phyloP scores from a whole-genome alignment of 345 rosid species.

The Microthlaspi erraticum region DNA sequence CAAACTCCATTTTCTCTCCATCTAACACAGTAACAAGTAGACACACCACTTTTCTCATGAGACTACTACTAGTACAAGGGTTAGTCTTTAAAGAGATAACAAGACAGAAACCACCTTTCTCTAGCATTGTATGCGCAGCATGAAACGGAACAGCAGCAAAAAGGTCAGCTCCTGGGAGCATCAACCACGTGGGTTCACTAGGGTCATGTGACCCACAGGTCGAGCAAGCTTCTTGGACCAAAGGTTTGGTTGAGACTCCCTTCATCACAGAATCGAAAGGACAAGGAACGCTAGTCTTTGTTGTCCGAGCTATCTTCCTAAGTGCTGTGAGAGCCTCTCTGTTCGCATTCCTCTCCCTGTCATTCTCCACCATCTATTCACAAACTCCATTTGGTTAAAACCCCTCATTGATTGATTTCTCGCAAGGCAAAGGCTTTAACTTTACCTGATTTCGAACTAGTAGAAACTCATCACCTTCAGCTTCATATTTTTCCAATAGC shows the following conservation, averaged over 20 bases:
- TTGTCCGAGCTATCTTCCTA: conserved; percentile 77
- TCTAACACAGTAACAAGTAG: conserved; percentile 13
- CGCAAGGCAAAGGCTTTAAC: background rate
- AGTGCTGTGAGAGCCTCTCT: conserved; percentile 82
- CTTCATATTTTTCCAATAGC: conserved; percentile 61
- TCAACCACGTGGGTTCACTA: conserved; percentile 77
- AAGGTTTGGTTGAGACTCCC: conserved; percentile 52
- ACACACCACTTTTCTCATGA: background rate
- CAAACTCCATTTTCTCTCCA: conserved; percentile 33
- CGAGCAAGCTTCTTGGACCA: conserved; percentile 70
- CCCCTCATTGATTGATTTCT: background rate
- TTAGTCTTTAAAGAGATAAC: background rate
- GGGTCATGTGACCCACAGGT: conserved; percentile 79
- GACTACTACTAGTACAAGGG: background rate
- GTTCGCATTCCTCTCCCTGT: conserved; percentile 72
- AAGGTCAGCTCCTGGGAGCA: conserved; percentile 76
- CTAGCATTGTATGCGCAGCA: conserved; percentile 78
- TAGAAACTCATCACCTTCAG: conserved; percentile 73
- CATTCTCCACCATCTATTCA: conserved; percentile 70
- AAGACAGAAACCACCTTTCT: conserved; percentile 56
- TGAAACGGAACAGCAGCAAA: conserved; percentile 78
- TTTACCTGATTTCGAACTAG: conserved; percentile 65
- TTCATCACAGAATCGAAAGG: conserved; percentile 84
- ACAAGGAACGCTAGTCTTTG: conserved; percentile 66
- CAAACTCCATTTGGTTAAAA: conserved; percentile 12